phyloP scores from a whole-genome alignment of 2,329 filamentous ascomycete genomes.

The Phialophora macrospora region DNA sequence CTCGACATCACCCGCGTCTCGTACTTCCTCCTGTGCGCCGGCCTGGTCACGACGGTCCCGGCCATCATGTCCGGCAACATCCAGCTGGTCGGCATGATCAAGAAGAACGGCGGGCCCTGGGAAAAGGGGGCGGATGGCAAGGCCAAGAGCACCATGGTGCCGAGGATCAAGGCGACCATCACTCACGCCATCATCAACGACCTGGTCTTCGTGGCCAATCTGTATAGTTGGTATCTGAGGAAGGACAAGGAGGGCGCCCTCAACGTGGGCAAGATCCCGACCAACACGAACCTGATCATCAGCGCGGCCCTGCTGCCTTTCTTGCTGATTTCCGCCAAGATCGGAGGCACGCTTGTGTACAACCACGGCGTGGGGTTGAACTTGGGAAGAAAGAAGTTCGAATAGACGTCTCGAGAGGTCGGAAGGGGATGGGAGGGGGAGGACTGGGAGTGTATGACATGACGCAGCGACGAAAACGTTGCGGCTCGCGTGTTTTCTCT shows the following conservation, averaged over 20 bases:
- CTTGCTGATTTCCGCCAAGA: conserved; percentile 34
- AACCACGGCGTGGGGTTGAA: conserved; percentile 40
- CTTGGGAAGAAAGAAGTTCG: conserved; percentile 39
- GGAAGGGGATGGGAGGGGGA: neutral
- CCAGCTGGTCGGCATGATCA: conserved; percentile 40
- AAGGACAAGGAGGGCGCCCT: conserved; percentile 35
- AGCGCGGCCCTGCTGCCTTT: conserved; percentile 32
- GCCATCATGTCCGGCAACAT: conserved; percentile 40
- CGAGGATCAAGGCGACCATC: conserved; percentile 39
- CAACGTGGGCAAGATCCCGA: conserved; percentile 36
- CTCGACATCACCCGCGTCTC: conserved; percentile 38
- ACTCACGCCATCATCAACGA: conserved; percentile 39
- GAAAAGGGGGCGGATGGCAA: conserved; percentile 39
- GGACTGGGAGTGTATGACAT: too few species aligned
- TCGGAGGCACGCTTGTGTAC: conserved; percentile 36
- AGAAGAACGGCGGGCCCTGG: conserved; percentile 40
- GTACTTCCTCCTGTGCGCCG: conserved; percentile 38
- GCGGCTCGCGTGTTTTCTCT: neutral
- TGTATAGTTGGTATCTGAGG: conserved; percentile 39
- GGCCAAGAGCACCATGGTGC: conserved; percentile 39
- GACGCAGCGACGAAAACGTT: neutral
- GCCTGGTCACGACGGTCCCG: conserved; percentile 38
- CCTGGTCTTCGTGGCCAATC: conserved; percentile 35
- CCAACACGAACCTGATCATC: conserved; percentile 36
- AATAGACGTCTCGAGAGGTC: conserved; percentile 6